Evolutionary conservation across 2,329 filamentous ascomycete species (phyloP), one percentile per base, ranked within the genome.

Genomic region (Sclerotinia subarctica): DNA sequence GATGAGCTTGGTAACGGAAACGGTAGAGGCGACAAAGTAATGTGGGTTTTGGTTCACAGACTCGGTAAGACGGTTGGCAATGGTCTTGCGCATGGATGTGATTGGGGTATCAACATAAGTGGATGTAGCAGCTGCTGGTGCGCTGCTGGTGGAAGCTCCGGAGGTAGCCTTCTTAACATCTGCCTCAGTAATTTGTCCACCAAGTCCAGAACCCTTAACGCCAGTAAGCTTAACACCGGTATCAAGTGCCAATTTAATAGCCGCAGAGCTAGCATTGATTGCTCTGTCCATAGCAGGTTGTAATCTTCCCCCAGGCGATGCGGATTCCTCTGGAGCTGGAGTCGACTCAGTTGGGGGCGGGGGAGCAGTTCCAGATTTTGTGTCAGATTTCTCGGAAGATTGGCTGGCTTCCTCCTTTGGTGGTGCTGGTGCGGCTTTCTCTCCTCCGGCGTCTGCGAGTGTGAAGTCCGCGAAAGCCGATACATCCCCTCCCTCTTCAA

Each of bases 81-180:
- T 99, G 74, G 92, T 94, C 88, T 97, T 98, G 85, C 95, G 94
- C 95, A 99, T 99, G 79, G 91, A 90, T 77, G 86, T 90, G 75
- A 94, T 87, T 72, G 93, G 92, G 70, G 87, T 87, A 78, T 99
- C 95, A 81, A 93, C 89, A 82, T 91, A 98, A 69, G 86, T 82
- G 70, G 92, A 85, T 58, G 83, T 87, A 69, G 86, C 82, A 64
- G 86, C 85, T 58, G 83, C 87, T 69, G 86, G 82, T 63, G 86
- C 82, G 32, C 82, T 79, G 57, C 83, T 81, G 44, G 82, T 77
- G 62, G 83, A 77, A 68, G 80, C 80, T 42, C 79, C 79, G 72
- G 90, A 84, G 78, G 88, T 82, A 78, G 86, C 90, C 83, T 96
- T 97, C 84, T 97, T 94, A 76, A 98, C 88, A 80, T 98, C 94